Evolutionary conservation across 2,329 filamentous ascomycete genomes (phyloP).

Genomic region (Chaetomium sp.): DNA sequence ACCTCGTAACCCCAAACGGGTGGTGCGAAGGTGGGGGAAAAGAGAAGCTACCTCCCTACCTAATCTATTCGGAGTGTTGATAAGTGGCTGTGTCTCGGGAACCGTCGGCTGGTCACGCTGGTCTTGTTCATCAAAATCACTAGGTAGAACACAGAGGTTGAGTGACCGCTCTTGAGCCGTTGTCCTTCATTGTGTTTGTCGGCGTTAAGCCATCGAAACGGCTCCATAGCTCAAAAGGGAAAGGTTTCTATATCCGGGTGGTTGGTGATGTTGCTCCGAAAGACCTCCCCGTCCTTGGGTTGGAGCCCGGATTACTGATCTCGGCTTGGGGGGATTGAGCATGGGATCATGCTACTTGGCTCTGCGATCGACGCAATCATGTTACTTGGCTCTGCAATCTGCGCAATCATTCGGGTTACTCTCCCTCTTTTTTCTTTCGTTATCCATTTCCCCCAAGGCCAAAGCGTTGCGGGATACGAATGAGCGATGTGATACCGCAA

Average conservation of each 20-base stretch:
- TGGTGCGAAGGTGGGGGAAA: neutral
- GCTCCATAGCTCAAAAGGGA: neutral
- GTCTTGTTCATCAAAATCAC: neutral
- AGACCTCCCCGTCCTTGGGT: neutral
- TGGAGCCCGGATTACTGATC: conserved; percentile 10
- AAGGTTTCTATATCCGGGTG: neutral
- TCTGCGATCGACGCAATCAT: neutral
- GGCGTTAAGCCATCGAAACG: neutral
- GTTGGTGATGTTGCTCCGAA: neutral
- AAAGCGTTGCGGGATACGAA: no score
- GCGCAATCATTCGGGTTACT: neutral
- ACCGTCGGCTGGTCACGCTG: neutral
- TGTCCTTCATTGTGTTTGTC: neutral
- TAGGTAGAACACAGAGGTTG: neutral
- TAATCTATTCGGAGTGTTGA: no score
- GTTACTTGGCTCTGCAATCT: neutral
- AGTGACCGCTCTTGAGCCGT: neutral
- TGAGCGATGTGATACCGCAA: no score
- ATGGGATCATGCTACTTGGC: neutral
- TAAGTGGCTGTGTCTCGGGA: neutral
- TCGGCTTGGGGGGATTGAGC: neutral
- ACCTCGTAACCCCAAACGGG: neutral
- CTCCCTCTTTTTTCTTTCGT: neutral
- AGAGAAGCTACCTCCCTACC: neutral
- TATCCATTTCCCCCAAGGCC: neutral